Conservation (phyloP, 495 filamentous ascomycete species). For the Aspergillus saccharolyticus region DNA sequence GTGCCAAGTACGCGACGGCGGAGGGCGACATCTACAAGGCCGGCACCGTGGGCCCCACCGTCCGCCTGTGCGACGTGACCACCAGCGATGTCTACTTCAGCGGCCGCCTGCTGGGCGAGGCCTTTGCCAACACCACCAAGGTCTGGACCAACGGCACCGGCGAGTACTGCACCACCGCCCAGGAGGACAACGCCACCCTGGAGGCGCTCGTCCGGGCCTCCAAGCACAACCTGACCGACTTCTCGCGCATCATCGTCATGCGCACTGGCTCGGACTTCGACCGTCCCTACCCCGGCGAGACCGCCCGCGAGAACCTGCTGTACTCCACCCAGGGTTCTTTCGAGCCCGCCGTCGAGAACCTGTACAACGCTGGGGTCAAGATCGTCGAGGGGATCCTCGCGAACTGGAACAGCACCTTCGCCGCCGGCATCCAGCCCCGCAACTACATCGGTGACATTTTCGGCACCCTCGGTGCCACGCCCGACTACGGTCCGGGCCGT, state of each 20-base stretch:
- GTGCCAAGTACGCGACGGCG: conserved; percentile 50
- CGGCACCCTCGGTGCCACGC: conserved; percentile 58
- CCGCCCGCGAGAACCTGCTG: conserved; percentile 52
- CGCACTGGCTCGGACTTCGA: conserved; percentile 71
- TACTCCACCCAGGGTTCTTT: conserved; percentile 56
- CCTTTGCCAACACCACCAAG: conserved; percentile 60
- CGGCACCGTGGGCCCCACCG: conserved; percentile 47
- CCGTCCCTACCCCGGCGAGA: conserved; percentile 54
- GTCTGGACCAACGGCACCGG: conserved; percentile 65
- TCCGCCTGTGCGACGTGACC: conserved; percentile 62
- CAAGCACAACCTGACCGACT: conserved; percentile 53
- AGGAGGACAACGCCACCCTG: conserved; percentile 71
- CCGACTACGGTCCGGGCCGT: conserved; percentile 60
- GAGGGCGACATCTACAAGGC: conserved; percentile 40
- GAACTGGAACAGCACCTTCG: conserved; percentile 56
- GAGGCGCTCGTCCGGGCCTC: conserved; percentile 62
- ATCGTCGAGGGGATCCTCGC: conserved; percentile 62
- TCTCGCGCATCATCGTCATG: conserved; percentile 66
- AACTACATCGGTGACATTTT: conserved; percentile 76
- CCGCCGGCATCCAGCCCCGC: conserved; percentile 50
- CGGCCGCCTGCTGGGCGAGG: conserved; percentile 54
- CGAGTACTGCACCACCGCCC: conserved; percentile 63
- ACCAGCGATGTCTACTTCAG: conserved; percentile 72
- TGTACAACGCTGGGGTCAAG: conserved; percentile 61
- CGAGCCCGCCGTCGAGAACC: conserved; percentile 54